Percentiles rank a stretch among this genome's conserved stretches.
Evolutionary conservation across 2,329 filamentous ascomycete species (phyloP).

Genomic region (Penicillium thymicola): DNA sequence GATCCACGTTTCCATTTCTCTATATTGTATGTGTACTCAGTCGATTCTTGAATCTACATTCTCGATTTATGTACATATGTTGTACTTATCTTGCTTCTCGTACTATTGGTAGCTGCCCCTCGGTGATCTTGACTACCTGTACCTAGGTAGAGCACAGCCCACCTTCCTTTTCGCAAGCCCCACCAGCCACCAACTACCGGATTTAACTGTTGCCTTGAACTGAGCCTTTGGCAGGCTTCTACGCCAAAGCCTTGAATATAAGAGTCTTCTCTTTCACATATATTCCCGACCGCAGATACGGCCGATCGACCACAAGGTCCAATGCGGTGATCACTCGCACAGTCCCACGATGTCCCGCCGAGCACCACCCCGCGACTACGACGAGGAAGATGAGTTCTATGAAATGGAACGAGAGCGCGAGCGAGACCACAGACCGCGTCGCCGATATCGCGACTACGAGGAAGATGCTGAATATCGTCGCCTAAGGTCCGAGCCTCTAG

Average conservation of each 20-base stretch:
- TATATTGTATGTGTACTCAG: not conserved
- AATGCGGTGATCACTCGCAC: slow-evolving; percentile 2
- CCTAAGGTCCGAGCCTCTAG: slow-evolving; percentile 40
- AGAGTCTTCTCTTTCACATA: not conserved
- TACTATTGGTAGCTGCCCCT: not conserved
- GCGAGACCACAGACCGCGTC: slow-evolving; percentile 21
- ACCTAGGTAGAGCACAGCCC: not conserved
- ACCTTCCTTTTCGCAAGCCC: not conserved
- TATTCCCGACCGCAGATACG: not conserved
- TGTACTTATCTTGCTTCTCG: not conserved
- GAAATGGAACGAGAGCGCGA: slow-evolving; percentile 28
- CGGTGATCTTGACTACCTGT: not conserved
- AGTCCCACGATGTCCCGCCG: slow-evolving; percentile 31
- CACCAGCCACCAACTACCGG: not conserved
- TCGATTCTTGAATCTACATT: not conserved
- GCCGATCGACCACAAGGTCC: not conserved
- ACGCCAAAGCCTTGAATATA: not conserved
- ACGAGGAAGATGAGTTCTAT: slow-evolving; percentile 30
- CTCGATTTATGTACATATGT: not conserved
- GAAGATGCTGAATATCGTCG: slow-evolving; percentile 28
- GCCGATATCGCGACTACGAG: slow-evolving; percentile 28
- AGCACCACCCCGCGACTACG: slow-evolving; percentile 26
- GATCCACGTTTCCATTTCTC: not conserved
- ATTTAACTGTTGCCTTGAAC: not conserved
- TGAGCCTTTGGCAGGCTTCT: not conserved